phyloP scores from a whole-genome alignment of 2,329 filamentous ascomycete species.

The Aspergillus fumigatiaffinis region DNA sequence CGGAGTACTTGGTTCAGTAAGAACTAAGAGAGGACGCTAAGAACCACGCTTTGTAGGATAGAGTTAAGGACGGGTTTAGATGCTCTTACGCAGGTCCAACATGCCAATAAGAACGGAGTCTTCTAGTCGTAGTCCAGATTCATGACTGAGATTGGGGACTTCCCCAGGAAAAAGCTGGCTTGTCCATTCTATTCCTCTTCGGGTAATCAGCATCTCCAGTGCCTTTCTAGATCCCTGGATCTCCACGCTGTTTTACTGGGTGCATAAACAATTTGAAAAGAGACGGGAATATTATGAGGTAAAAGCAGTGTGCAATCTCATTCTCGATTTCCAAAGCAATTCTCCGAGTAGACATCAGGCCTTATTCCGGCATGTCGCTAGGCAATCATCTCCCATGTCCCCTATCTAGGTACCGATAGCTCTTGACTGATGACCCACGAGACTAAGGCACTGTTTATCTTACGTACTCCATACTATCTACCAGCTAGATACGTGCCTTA shows the following conservation, averaged over 20 bases:
- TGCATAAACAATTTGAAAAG: background rate
- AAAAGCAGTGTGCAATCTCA: background rate
- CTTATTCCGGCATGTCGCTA: background rate
- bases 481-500: background rate
- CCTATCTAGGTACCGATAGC: background rate
- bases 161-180: background rate
- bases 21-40: background rate
- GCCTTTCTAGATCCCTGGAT: background rate
- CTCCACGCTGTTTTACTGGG: background rate
- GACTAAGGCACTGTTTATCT: background rate
- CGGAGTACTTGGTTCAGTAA: background rate
- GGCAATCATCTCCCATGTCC: background rate
- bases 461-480: background rate
- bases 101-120: background rate
- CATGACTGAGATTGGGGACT: background rate
- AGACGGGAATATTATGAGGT: background rate
- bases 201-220: background rate
- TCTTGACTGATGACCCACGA: too few relatives aligned
- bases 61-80: background rate
- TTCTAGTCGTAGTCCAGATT: background rate
- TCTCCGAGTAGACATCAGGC: background rate
- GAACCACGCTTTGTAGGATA: background rate
- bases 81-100: background rate
- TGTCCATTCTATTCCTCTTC: background rate
- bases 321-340: background rate